Base-by-base conservation (phyloP, 2,329 filamentous ascomycete species). In the Scedosporium minutisporum region DNA sequence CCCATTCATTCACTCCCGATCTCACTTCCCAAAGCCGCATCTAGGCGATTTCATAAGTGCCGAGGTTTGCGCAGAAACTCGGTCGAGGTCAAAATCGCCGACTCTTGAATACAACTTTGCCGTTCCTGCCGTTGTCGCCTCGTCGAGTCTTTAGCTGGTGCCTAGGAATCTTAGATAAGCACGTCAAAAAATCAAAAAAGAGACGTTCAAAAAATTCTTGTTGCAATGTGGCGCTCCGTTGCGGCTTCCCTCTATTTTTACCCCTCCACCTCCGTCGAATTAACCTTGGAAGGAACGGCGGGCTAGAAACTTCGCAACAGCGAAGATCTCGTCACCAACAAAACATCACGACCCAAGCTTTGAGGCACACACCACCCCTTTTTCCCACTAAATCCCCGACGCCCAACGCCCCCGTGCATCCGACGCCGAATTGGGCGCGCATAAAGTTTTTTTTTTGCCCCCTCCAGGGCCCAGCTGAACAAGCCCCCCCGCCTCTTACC, bases 281-380 rank as follows among this genome's bases (percentile, higher is more conserved):
- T 38, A 38, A 38, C 33, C 33, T 38, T 38, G 33, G 18, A 29
- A 41, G 29, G 27, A 25, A 41, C 55, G 55, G 46, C 60, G 60
- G 60, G 65, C 66, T 66, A 63, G 65, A 68, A 68, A 68, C 63
- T 68, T 65, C 66, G 68, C 66, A 64, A 64, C 62, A 67, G 68
- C 67, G 68, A 65, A 70, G 65, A 67, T 69, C 66, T 66, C 68
- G 65, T 70, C 68, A 67, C 68, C 64, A 65, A 65, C 63, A 62
- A 65, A 64, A 62, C 65, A 66, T 66, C 69, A 67, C 65, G 62
- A 66, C 67, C 65, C 66, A 65, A 68, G 63, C 66, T 69, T 67
- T 69, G 66, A 69, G 69, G 62, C 57, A 59, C 57, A 59, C 57
- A 59, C 57, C 33, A 38, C 33, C 29, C 25, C n/a, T 38, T 38